These are phyloP conservation scores for Yamadazyma diospyri DNA, from an alignment of 1,139 yeast genomes.

Conservation along the genomic window DNA sequence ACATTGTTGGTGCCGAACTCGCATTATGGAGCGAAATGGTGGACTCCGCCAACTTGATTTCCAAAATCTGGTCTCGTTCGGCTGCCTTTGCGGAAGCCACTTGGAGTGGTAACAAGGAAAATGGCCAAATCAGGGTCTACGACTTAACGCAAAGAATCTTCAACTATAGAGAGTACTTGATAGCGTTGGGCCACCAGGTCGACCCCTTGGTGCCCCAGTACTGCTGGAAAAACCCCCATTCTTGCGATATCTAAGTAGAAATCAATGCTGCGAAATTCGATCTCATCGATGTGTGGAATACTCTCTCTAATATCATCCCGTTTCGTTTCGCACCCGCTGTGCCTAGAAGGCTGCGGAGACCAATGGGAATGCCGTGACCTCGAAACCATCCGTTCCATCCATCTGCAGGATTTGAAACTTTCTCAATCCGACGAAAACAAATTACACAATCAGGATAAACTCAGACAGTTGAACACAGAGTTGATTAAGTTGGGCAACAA, in stretches of 20 bases:
- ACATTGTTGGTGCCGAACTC: constrained; percentile 44
- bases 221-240: constrained; percentile 39
- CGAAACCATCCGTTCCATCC: constrained; percentile 14
- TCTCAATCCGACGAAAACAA: constrained; percentile 23
- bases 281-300: constrained; percentile 23
- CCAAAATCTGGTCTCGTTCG: constrained; percentile 46
- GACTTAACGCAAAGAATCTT: constrained; percentile 38
- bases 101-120: constrained; percentile 43
- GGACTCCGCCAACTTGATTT: constrained; percentile 35
- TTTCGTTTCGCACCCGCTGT: constrained; percentile 8
- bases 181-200: constrained; percentile 34
- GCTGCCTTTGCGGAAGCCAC: constrained; percentile 46
- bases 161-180: constrained; percentile 43
- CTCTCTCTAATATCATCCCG: constrained; percentile 13
- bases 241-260: constrained; percentile 27
- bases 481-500: constrained; percentile 27
- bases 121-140: constrained; percentile 29
- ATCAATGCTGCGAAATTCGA: constrained; percentile 6
- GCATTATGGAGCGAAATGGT: constrained; percentile 47
- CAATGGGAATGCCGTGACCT: constrained; percentile 23
- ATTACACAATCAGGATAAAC: constrained; percentile 22
- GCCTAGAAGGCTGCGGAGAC: constrained; percentile 1
- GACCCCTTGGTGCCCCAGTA: constrained; percentile 41
- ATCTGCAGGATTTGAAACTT: constrained; percentile 17
- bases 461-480: constrained; percentile 21